Evolutionary conservation across 163 green algal genomes (phyloP), one percentile per base, ranked within the genome.

Genomic region (Scenedesmus sp.): DNA sequence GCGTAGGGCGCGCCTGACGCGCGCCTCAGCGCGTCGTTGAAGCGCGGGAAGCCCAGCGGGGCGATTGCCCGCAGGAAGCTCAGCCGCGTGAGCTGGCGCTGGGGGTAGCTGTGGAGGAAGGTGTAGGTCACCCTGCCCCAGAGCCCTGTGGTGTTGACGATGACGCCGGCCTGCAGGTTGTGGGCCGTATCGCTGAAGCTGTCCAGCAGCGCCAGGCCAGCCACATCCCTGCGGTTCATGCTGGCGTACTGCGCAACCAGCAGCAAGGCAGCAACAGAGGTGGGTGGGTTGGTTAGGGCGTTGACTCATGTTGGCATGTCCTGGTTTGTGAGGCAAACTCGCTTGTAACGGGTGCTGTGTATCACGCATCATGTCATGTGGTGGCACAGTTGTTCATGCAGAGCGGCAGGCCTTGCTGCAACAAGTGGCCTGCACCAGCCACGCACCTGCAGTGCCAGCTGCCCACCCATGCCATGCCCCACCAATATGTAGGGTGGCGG

Each of bases 401-500:
- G 12, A 70, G 10, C 16, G 62, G 16, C 18, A 18, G 26, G 66
- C 66, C 2, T 12, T 18, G 66, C 18, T 76, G 66, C 70, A 52
- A 46, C 70, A 79, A 23, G 12, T 1, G 20, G 66, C 66, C n/a
- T 26, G 18, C 70, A 79, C 23, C 70, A 52, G 23, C 23, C 70
- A 52, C 70, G 13, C 70, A 79, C 70, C 87, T 87, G 87, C 54
- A 87, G 7, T 18, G 55, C 87, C 56, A 87, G 0, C 56, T 91
- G 87, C 3, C 87, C 87, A 26, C 87, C 87, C 15, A 23, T 52
- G 70, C 87, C 56, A 46, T 91, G 87, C 18, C 87, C 87, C 16
- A 86, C 87, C 55, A 91, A n/a, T 54, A 91, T 73, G 70, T 74
- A 91, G 4, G 85, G 85, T 15, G 55, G 55, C 60, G 85, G n/a